A percentile compares a stretch with the other conserved stretches of the same genome.
Evolutionary conservation across 2,329 filamentous ascomycete species (phyloP).

Genomic region (Cladophialophora bantiana): DNA sequence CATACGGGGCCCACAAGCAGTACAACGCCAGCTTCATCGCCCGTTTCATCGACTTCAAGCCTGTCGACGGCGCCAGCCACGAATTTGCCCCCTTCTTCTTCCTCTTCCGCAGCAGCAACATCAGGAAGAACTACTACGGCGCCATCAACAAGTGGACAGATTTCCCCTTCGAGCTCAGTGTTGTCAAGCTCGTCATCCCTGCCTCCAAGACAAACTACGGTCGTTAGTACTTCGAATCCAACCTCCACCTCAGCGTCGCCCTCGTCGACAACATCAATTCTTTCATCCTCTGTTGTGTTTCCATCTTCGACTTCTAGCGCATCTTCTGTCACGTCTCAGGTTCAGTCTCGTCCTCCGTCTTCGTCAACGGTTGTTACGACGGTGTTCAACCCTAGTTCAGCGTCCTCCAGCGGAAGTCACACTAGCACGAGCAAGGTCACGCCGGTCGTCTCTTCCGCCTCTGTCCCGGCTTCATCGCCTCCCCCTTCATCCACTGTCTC

Average conservation of each 20-base stretch:
- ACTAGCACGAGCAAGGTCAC: not conserved
- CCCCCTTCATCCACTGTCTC: not conserved
- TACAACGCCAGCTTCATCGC: slow-evolving; percentile 1
- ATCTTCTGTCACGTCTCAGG: slow-evolving; percentile 50
- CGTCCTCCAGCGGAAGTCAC: not conserved
- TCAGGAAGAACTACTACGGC: not conserved
- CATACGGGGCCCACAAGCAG: not conserved
- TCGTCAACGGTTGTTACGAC: not conserved
- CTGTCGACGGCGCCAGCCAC: not conserved
- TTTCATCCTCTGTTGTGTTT: slow-evolving; percentile 41
- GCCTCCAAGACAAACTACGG: not conserved
- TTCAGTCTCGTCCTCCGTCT: not conserved
- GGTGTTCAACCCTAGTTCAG: not conserved
- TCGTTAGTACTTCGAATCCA: not conserved
- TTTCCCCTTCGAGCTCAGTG: not conserved
- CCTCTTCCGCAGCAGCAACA: not conserved
- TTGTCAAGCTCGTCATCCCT: not conserved
- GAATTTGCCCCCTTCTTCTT: not conserved
- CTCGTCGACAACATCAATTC: not conserved
- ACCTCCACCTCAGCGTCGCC: not conserved
- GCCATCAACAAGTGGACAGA: not conserved
- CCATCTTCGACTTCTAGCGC: slow-evolving; percentile 68
- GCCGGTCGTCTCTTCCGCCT: not conserved
- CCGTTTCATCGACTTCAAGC: not conserved
- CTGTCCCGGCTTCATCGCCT: not conserved